These are phyloP conservation scores for Neurospora sp. DNA, from an alignment of 495 filamentous ascomycete species.

Conservation along the genomic window DNA sequence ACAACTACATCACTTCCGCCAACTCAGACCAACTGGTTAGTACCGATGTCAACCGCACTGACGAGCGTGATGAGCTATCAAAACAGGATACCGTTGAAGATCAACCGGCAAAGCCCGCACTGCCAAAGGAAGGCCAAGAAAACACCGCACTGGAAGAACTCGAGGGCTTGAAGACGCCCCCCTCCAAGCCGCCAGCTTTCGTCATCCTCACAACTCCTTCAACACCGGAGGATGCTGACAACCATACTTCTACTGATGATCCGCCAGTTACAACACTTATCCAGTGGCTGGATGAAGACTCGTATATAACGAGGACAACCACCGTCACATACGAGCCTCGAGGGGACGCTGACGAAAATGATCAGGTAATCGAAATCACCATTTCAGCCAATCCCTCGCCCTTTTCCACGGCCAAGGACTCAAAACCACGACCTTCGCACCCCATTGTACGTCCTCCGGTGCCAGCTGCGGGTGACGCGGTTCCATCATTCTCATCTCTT, in stretches of 20 bases:
- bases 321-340: conserved; percentile 24
- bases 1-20: neutral
- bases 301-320: conserved; percentile 27
- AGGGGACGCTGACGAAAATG: conserved; percentile 19
- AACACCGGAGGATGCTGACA: neutral
- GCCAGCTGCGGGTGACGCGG: neutral
- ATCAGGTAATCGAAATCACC: conserved; percentile 22
- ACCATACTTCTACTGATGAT: neutral
- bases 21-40: neutral
- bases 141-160: neutral
- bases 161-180: neutral
- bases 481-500: conserved; percentile 4
- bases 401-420: conserved; percentile 5
- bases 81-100: neutral
- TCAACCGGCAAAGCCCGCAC: neutral
- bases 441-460: conserved; percentile 12
- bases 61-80: neutral
- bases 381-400: conserved; percentile 24
- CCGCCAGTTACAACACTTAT: neutral
- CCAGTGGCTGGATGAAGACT: conserved; percentile 28
- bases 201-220: neutral
- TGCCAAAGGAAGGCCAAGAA: neutral
- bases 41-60: neutral
- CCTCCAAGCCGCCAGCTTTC: neutral
- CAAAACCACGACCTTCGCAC: conserved; percentile 8